Evolutionary conservation across 306 rosid genomes (phyloP), one percentile per base, ranked within the genome.

Genomic region (Calophaca sinica): DNA sequence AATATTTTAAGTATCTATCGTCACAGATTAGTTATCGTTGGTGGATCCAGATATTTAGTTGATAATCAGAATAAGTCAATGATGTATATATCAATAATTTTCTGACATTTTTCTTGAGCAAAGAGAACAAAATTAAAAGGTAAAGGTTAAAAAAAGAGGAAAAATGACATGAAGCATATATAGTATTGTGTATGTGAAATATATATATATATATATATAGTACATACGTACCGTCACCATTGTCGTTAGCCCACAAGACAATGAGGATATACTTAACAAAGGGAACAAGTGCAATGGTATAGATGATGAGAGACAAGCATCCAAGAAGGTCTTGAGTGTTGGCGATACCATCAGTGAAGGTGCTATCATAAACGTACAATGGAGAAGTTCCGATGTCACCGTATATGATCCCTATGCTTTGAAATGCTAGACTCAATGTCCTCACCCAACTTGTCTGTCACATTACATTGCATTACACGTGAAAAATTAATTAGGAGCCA

Each of bases 351-450:
- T 69, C 7, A 0, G 80, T 2, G 86, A 87, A 89, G 0, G 86
- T 87, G 70, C 89, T 80, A 0, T 80, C 12, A 15, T 2, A 87
- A 11, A 87, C 91, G 15, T 87, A 89, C 4, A 89, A 74, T 0
- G 94, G 94, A 2, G 94, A 89, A 1, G 94, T 89, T 15, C 94
- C 94, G 5, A 89, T 85, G 84, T 89, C 94, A 3, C 91, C 94
- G 4, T 89, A 89, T 57, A 87, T 79, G 5, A 87, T 58, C 53
- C 94, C 94, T 10, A 89, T 45, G 74, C 91, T 83, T 71, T 87
- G 94, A 74, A 87, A 85, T n/a, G 94, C 91, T 62, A 89, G 72
- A 10, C 80, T 79, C 71, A 89, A 38, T 4, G 89, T 86, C 13
- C 80, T 72, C 51, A 5, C 39, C 89, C 87, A 86, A 44, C 33